These are phyloP conservation scores for Dryas octopetala DNA, from an alignment of 306 rosid species.

Conservation along the genomic window DNA sequence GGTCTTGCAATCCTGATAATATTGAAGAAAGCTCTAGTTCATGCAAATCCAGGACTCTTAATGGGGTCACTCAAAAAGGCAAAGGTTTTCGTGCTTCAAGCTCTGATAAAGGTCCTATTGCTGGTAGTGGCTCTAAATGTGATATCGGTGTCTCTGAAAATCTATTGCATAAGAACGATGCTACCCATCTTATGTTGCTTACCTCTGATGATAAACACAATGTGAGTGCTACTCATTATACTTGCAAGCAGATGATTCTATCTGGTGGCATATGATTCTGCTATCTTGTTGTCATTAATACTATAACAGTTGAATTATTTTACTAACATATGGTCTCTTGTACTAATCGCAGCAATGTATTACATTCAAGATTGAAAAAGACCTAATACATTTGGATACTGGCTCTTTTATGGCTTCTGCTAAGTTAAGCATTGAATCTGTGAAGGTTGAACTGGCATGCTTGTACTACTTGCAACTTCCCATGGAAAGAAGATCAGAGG, in stretches of 20 bases:
- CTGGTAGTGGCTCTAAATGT: constrained; percentile 56
- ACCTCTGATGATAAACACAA: constrained; percentile 39
- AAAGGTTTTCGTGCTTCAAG: constrained; percentile 50
- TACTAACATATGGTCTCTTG: constrained; percentile 34
- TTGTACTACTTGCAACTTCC: constrained; percentile 74
- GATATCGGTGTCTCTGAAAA: constrained; percentile 44
- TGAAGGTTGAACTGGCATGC: constrained; percentile 82
- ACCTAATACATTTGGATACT: constrained; percentile 45
- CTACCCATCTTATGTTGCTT: constrained; percentile 30
- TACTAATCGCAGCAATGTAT: constrained; percentile 50
- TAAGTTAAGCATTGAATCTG: constrained; percentile 52
- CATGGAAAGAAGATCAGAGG: constrained; percentile 69
- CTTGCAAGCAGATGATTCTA: constrained; percentile 22
- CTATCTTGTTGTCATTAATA: constrained; percentile 21
- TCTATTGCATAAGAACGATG: constrained; percentile 33
- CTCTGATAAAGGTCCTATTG: constrained; percentile 37
- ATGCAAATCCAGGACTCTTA: constrained; percentile 50
- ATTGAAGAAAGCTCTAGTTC: constrained; percentile 78
- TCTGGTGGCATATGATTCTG: constrained; percentile 1
- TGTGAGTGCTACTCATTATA: constrained; percentile 53
- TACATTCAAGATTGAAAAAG: constrained; percentile 57
- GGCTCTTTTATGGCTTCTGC: constrained; percentile 40
- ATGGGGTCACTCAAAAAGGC: constrained; percentile 34
- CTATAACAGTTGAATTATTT: constrained; percentile 18
- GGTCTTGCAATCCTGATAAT: constrained; percentile 29